A percentile compares a stretch with the other conserved stretches of the same genome.
These are phyloP conservation scores for Cutaneotrichosporon cutaneum DNA, from an alignment of 1,284 basidiomycete genomes.

Conservation along the genomic window DNA sequence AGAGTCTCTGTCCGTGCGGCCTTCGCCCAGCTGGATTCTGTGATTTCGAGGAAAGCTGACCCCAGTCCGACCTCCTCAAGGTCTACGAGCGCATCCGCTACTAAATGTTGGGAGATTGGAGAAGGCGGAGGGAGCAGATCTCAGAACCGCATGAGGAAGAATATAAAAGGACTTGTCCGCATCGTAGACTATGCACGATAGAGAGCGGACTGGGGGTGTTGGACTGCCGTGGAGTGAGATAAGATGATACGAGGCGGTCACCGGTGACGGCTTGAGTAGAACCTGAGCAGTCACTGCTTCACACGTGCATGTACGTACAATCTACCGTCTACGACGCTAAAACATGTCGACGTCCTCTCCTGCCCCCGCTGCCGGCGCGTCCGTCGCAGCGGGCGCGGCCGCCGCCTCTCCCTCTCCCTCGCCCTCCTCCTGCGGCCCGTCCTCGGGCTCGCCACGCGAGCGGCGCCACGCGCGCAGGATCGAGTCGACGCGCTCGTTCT, in stretches of 20 bases:
- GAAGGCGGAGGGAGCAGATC: neutral
- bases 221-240: neutral
- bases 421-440: conserved; percentile 39
- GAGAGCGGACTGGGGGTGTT: neutral
- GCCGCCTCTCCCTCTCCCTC: conserved; percentile 16
- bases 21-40: no score
- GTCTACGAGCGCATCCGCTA: conserved; percentile 47
- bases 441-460: conserved; percentile 49
- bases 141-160: neutral
- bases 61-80: conserved; percentile 51
- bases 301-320: conserved; percentile 10
- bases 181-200: conserved; percentile 4
- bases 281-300: neutral
- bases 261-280: neutral
- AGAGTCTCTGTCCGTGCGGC: neutral
- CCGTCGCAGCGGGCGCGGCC: neutral
- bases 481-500: conserved; percentile 62
- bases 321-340: conserved; percentile 12
- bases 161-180: neutral
- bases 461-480: conserved; percentile 62
- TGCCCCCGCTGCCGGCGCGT: neutral
- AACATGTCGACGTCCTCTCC: conserved; percentile 18
- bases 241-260: no score
- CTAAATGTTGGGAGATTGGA: neutral
- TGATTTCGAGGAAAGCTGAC: no score